Conservation (phyloP, 78 protist genomes). For the Isochrysis galbana region DNA sequence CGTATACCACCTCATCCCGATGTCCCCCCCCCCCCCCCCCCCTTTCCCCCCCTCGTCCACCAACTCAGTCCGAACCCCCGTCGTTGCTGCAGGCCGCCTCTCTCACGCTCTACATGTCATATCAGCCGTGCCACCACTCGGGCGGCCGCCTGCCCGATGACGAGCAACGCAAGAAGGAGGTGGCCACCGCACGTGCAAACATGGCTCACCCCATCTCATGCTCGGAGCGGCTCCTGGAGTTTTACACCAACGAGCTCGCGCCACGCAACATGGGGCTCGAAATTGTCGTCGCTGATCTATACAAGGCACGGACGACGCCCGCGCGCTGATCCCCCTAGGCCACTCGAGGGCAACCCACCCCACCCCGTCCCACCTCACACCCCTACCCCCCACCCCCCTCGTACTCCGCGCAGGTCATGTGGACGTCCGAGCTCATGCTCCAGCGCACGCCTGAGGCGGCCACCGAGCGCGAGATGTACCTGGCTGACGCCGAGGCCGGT, state of each 20-base stretch:
- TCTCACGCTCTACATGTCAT: not conserved
- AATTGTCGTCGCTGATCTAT: not conserved
- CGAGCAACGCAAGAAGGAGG: not conserved
- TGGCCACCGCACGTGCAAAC: not conserved
- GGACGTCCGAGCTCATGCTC: not conserved
- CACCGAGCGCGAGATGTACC: not conserved
- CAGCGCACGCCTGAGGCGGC: not conserved
- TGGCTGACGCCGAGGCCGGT: not conserved
- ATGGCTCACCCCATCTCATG: not conserved
- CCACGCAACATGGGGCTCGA: not conserved
- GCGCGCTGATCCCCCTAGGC: too few species aligned
- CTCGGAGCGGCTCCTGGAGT: not conserved
- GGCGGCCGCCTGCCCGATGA: not conserved
- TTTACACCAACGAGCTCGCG: not conserved
- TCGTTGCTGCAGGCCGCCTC: too few species aligned
- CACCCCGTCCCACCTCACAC: too few species aligned
- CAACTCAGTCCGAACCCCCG: too few species aligned
- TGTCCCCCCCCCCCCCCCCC: too few species aligned
- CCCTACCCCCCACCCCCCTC: too few species aligned
- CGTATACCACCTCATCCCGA: too few species aligned
- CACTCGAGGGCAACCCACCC: too few species aligned
- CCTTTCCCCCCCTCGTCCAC: too few species aligned
- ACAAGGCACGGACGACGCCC: too few species aligned
- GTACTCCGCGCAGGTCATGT: too few species aligned
- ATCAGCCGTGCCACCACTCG: constrained; percentile 10